These are phyloP conservation scores for Loxodes magnus DNA, from an alignment of 73 alveolate species.

Conservation along the genomic window DNA sequence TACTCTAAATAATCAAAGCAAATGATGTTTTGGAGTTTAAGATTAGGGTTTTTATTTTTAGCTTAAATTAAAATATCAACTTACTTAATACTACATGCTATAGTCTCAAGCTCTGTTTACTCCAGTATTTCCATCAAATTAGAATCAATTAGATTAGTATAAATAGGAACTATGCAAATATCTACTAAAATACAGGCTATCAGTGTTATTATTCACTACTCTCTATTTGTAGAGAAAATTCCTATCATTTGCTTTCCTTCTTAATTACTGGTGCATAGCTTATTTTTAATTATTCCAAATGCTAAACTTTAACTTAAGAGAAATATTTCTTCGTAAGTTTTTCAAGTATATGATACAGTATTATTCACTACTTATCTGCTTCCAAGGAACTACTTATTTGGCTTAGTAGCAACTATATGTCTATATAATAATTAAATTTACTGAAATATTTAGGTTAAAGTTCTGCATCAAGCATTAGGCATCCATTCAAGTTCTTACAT, in stretches of 20 bases:
- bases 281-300: neutral
- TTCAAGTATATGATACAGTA: neutral
- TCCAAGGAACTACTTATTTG: neutral
- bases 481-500: too few relatives aligned
- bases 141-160: constrained; percentile 27
- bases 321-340: neutral
- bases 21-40: constrained; percentile 13
- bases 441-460: too few relatives aligned
- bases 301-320: neutral
- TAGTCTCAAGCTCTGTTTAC: constrained; percentile 23
- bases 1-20: constrained; percentile 20
- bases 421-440: too few relatives aligned
- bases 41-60: constrained; percentile 3
- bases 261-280: neutral
- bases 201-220: constrained; percentile 26
- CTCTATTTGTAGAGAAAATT: constrained; percentile 8
- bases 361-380: neutral
- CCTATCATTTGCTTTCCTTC: neutral
- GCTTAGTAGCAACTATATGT: too few relatives aligned
- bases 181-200: constrained; percentile 22
- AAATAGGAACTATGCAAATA: constrained; percentile 20
- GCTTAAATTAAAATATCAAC: constrained; percentile 10
- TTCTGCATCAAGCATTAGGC: too few relatives aligned
- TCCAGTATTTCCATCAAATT: constrained; percentile 17
- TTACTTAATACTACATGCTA: constrained; percentile 13